Conservation (phyloP, 306 rosid species). For the Cotoneaster glaucophyllus region DNA sequence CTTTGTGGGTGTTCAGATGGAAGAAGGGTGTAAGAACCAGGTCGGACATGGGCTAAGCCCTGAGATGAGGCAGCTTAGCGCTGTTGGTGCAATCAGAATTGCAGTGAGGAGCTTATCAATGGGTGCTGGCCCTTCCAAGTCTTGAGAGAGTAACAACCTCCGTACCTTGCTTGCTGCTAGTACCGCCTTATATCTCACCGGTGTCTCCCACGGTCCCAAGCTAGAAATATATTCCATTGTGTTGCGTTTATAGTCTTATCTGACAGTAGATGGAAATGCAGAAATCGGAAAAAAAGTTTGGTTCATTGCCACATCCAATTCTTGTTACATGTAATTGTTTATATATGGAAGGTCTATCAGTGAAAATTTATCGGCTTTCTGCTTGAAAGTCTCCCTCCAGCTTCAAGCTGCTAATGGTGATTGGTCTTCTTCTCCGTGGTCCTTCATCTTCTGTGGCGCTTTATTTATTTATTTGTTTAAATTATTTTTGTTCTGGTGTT, state of each 20-base stretch:
- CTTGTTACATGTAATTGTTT: not conserved
- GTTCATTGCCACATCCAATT: not conserved
- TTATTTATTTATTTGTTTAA: too few relatives aligned
- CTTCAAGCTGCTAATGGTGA: not conserved
- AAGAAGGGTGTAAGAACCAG: constrained; percentile 44
- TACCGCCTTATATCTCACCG: not conserved
- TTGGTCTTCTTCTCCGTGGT: not conserved
- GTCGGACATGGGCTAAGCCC: constrained; percentile 51
- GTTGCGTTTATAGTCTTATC: not conserved
- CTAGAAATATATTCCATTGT: not conserved
- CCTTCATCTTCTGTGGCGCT: not conserved
- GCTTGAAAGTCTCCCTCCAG: not conserved
- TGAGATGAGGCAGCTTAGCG: constrained; percentile 69
- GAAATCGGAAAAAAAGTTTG: constrained; percentile 1
- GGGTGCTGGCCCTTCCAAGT: constrained; percentile 56
- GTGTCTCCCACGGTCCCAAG: not conserved
- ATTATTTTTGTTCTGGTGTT: not conserved
- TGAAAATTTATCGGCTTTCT: not conserved
- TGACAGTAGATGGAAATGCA: not conserved
- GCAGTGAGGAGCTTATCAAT: constrained; percentile 80
- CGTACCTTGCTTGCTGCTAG: constrained; percentile 1
- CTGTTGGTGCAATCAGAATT: constrained; percentile 75
- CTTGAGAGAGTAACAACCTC: constrained; percentile 6
- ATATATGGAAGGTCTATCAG: not conserved
- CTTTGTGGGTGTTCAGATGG: constrained; percentile 79